Percentiles rank a stretch among this genome's conserved stretches.
These are phyloP conservation scores for Quercus aquifolioides DNA, from an alignment of 306 rosid genomes.

Conservation along the genomic window DNA sequence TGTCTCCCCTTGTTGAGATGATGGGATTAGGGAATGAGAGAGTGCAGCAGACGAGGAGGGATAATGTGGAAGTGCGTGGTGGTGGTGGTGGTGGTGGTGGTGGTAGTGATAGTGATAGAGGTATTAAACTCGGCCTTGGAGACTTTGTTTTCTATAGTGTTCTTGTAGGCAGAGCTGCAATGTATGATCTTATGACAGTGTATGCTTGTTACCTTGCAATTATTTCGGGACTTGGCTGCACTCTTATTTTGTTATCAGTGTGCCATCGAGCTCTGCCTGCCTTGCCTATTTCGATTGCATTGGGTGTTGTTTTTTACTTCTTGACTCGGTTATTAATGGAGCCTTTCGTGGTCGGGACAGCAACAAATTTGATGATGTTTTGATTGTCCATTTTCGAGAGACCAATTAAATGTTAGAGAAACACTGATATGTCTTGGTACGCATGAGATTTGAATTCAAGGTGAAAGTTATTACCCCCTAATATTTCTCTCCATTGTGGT, in stretches of 20 bases:
- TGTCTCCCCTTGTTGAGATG: conserved; percentile 69
- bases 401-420: conserved; percentile 23
- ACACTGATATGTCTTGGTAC: conserved; percentile 21
- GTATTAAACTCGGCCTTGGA: conserved; percentile 93
- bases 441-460: conserved; percentile 23
- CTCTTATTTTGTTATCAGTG: conserved; percentile 80
- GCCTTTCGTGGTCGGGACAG: conserved; percentile 87
- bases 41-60: conserved; percentile 23
- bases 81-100: no score
- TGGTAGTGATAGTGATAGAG: conserved; percentile 17
- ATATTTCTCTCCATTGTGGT: conserved; percentile 19
- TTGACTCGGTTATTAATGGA: conserved; percentile 87
- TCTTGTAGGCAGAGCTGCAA: conserved; percentile 95
- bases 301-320: conserved; percentile 86
- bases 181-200: conserved; percentile 96
- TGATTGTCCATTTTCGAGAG: conserved; percentile 28
- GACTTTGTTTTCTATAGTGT: conserved; percentile 95
- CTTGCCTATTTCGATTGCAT: conserved; percentile 75
- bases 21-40: conserved; percentile 31
- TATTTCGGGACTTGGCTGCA: conserved; percentile 86
- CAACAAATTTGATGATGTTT: conserved; percentile 87
- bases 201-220: conserved; percentile 97
- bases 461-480: conserved; percentile 10
- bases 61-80: conserved; percentile 27
- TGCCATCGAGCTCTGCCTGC: conserved; percentile 83